phyloP scores from a whole-genome alignment of 495 filamentous ascomycete species.

The Lichina pygmaea region DNA sequence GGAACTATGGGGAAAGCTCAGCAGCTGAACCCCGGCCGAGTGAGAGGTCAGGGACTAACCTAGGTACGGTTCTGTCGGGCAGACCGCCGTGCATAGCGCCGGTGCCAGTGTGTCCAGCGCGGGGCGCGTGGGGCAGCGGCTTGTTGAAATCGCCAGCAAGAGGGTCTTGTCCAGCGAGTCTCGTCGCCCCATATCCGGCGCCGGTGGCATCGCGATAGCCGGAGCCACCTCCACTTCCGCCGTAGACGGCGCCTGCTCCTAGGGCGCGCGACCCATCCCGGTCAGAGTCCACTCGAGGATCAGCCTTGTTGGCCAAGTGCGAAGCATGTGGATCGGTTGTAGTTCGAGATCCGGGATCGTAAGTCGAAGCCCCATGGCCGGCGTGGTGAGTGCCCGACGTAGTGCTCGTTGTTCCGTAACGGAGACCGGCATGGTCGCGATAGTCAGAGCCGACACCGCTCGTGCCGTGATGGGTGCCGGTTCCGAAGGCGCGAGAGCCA shows the following conservation, averaged over 20 bases:
- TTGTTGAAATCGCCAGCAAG: not conserved
- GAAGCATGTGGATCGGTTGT: slow-evolving; percentile 26
- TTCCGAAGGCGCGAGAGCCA: slow-evolving; percentile 1
- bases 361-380: too few species aligned
- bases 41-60: not conserved
- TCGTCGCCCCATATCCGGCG: not conserved
- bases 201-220: not conserved
- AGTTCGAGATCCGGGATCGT: slow-evolving; percentile 4
- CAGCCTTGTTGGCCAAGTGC: slow-evolving; percentile 23
- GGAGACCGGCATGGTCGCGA: too few species aligned
- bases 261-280: not conserved
- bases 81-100: not conserved
- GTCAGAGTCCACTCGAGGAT: slow-evolving; percentile 23
- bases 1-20: too few species aligned
- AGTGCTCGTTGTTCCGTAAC: too few species aligned
- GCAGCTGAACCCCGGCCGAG: too few species aligned
- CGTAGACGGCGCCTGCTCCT: too few species aligned
- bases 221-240: too few species aligned
- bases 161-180: not conserved
- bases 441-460: not conserved
- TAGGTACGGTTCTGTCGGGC: not conserved
- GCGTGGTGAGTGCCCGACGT: too few species aligned
- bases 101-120: not conserved
- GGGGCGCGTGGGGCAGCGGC: not conserved
- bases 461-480: slow-evolving; percentile 4